Evolutionary conservation across 2,329 filamentous ascomycete genomes (phyloP).

Genomic region (Xylaria sp.): DNA sequence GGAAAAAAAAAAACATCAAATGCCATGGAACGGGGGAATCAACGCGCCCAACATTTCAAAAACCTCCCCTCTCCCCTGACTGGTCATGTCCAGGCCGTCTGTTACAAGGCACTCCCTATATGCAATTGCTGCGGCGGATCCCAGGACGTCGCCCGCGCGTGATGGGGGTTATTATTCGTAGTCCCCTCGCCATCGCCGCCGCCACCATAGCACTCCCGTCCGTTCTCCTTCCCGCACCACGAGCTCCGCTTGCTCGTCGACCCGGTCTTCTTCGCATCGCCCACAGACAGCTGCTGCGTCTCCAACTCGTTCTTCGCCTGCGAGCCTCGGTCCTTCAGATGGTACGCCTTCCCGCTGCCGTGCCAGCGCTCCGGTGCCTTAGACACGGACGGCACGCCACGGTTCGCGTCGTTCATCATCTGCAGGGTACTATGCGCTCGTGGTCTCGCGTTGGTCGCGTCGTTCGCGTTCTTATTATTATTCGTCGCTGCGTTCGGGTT

Average conservation of each 20-base stretch:
- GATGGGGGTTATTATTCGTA: slow-evolving; percentile 12
- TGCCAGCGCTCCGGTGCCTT: slow-evolving; percentile 41
- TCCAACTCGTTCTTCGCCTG: slow-evolving; percentile 9
- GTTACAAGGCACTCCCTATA: slow-evolving; percentile 19
- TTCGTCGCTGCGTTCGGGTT: not conserved
- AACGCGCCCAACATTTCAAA: too few relatives aligned
- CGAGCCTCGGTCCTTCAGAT: slow-evolving; percentile 16
- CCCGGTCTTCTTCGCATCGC: not conserved
- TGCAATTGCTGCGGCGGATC: slow-evolving; percentile 7
- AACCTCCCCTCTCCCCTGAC: too few relatives aligned
- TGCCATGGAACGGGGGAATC: too few relatives aligned
- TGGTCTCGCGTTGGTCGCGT: not conserved
- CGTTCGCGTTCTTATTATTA: not conserved
- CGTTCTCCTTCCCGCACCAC: slow-evolving; percentile 5
- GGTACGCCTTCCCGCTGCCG: slow-evolving; percentile 15
- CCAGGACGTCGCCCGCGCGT: not conserved
- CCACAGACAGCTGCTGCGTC: not conserved
- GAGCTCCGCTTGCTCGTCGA: not conserved
- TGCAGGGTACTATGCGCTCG: slow-evolving; percentile 26
- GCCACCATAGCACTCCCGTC: not conserved
- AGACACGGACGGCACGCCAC: slow-evolving; percentile 43
- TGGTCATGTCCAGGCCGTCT: too few relatives aligned
- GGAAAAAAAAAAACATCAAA: too few relatives aligned
- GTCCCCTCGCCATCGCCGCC: slow-evolving; percentile 16
- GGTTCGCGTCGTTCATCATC: slow-evolving; percentile 42